phyloP scores from a whole-genome alignment of 2,329 filamentous ascomycete genomes.

The Penicillium digitatum region DNA sequence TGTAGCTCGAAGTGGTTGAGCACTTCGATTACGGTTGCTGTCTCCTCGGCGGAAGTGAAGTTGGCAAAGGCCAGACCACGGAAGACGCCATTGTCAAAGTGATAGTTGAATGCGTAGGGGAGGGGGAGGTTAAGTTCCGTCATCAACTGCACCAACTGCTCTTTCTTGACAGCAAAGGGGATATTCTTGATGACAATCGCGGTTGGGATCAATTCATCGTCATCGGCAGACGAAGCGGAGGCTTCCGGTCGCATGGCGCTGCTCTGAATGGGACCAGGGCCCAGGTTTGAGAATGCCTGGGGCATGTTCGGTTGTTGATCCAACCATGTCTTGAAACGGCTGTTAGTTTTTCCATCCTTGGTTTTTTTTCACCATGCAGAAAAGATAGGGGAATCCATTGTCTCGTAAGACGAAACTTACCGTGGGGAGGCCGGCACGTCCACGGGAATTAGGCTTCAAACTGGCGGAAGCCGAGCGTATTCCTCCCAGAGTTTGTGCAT shows the following conservation, averaged over 20 bases:
- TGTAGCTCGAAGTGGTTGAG: slow-evolving; percentile 96
- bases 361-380: too few species aligned
- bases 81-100: slow-evolving; percentile 98
- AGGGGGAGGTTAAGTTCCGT: slow-evolving; percentile 87
- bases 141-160: slow-evolving; percentile 90
- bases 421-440: slow-evolving; percentile 62
- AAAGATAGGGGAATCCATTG: background rate
- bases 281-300: slow-evolving; percentile 46
- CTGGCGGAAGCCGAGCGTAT: slow-evolving; percentile 55
- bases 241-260: slow-evolving; percentile 42
- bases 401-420: slow-evolving; percentile 52
- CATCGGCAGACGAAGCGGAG: slow-evolving; percentile 40
- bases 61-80: slow-evolving; percentile 95
- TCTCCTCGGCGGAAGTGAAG: slow-evolving; percentile 94
- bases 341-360: background rate
- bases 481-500: slow-evolving; percentile 61
- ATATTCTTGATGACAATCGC: slow-evolving; percentile 99
- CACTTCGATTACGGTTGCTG: slow-evolving; percentile 81
- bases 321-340: slow-evolving; percentile 57
- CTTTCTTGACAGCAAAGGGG: slow-evolving; percentile 95
- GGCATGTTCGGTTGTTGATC: slow-evolving; percentile 53
- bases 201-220: slow-evolving; percentile 90
- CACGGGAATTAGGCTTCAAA: slow-evolving; percentile 55
- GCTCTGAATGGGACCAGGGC: slow-evolving; percentile 41
- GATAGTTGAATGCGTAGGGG: slow-evolving; percentile 98